Conservation (phyloP, 768 basidiomycete genomes). For the Boletus huronensis region DNA sequence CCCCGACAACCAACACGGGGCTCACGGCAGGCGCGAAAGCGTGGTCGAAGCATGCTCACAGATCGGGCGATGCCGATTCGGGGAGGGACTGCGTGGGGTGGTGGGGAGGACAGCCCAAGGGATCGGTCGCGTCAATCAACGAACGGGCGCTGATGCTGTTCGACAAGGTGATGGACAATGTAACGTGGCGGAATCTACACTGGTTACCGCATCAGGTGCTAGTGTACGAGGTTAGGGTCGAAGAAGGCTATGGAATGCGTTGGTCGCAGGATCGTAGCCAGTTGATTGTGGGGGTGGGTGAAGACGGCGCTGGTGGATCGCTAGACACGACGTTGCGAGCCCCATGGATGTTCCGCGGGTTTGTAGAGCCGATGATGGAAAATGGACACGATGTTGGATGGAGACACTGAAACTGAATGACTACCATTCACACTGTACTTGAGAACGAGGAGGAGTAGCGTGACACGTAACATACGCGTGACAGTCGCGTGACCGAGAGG, state of each 20-base stretch:
- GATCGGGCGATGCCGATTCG: constrained; percentile 34
- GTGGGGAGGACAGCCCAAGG: constrained; percentile 55
- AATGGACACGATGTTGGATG: constrained; percentile 62
- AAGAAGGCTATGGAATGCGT: constrained; percentile 64
- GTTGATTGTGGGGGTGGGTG: neutral
- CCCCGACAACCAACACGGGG: constrained; percentile 43
- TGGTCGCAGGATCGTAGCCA: constrained; percentile 51
- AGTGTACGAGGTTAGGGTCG: constrained; percentile 58
- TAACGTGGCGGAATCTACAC: constrained; percentile 63
- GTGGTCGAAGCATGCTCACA: constrained; percentile 64
- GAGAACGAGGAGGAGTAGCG: neutral
- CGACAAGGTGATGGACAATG: constrained; percentile 47
- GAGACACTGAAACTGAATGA: constrained; percentile 39
- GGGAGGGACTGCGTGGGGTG: constrained; percentile 37
- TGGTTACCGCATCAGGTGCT: constrained; percentile 61
- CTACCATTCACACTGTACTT: neutral
- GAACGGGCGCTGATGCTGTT: constrained; percentile 49
- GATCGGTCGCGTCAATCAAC: constrained; percentile 51
- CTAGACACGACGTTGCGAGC: constrained; percentile 5
- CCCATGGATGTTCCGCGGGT: constrained; percentile 59
- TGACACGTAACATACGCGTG: constrained; percentile 23
- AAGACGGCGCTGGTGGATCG: neutral
- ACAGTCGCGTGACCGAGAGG: constrained; percentile 26
- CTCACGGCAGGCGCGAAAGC: constrained; percentile 60
- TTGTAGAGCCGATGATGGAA: constrained; percentile 66